phyloP scores from a whole-genome alignment of 768 basidiomycete species.

The Leccinum aurantiacum region DNA sequence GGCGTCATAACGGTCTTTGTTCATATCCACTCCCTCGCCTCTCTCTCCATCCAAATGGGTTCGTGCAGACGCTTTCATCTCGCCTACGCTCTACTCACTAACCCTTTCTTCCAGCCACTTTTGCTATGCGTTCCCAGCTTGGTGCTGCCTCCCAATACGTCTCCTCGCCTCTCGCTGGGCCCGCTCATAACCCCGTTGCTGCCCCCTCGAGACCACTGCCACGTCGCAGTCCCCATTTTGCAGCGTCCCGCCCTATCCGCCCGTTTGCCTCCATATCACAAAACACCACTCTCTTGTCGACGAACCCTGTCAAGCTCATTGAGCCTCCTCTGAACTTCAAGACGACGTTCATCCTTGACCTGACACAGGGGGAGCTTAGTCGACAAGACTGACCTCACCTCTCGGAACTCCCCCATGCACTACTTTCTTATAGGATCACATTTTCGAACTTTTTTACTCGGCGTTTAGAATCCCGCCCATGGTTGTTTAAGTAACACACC shows the following conservation, averaged over 20 bases:
- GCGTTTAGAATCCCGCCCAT: slow-evolving; percentile 17
- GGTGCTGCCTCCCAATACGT: slow-evolving; percentile 40
- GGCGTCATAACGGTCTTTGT: slow-evolving; percentile 32
- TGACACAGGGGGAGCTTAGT: slow-evolving; percentile 82
- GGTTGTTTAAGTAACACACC: slow-evolving; percentile 21
- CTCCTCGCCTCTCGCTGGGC: slow-evolving; percentile 62
- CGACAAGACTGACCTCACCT: slow-evolving; percentile 49
- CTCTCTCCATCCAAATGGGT: slow-evolving; percentile 38
- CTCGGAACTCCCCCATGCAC: neutral
- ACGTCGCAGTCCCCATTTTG: slow-evolving; percentile 55
- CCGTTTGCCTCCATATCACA: slow-evolving; percentile 67
- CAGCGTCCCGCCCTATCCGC: slow-evolving; percentile 71
- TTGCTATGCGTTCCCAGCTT: slow-evolving; percentile 33
- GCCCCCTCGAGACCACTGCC: slow-evolving; percentile 36
- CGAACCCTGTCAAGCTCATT: slow-evolving; percentile 70
- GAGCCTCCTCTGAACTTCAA: slow-evolving; percentile 74
- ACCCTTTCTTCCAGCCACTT: slow-evolving; percentile 33
- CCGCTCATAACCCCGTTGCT: slow-evolving; percentile 33
- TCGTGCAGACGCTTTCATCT: slow-evolving; percentile 13
- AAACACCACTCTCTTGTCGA: slow-evolving; percentile 23
- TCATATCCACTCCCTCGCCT: slow-evolving; percentile 4
- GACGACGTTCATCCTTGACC: slow-evolving; percentile 69
- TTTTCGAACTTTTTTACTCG: slow-evolving; percentile 17
- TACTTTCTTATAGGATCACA: neutral
- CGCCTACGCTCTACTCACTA: neutral